A percentile compares a stretch with the other conserved stretches of the same genome.
Evolutionary conservation across 2,329 filamentous ascomycete species (phyloP).

Genomic region (Xylariaceae sp.): DNA sequence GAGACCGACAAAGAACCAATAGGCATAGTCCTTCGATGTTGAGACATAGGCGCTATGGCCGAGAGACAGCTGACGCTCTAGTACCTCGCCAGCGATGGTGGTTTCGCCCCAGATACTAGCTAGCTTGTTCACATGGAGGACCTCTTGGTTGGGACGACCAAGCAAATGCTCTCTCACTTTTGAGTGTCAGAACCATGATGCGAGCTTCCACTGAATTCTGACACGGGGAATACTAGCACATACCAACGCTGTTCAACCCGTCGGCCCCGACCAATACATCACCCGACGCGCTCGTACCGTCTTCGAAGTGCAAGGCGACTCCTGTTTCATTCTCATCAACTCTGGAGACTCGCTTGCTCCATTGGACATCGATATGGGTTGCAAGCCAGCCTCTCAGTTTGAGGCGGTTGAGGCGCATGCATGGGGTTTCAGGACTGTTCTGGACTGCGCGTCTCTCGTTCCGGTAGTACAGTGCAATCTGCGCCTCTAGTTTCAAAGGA

Average conservation of each 20-base stretch:
- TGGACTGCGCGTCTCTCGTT: not conserved
- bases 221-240: not conserved
- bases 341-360: slow-evolving; percentile 17
- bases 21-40: slow-evolving; percentile 1
- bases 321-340: slow-evolving; percentile 16
- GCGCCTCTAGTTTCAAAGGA: not conserved
- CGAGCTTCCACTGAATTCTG: not conserved
- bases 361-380: slow-evolving; percentile 24
- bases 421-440: not conserved
- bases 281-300: slow-evolving; percentile 21
- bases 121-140: slow-evolving; percentile 15
- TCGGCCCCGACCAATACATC: slow-evolving; percentile 29
- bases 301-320: slow-evolving; percentile 24
- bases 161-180: slow-evolving; percentile 24
- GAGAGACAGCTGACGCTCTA: slow-evolving; percentile 26
- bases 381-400: slow-evolving; percentile 25
- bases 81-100: slow-evolving; percentile 18
- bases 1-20: slow-evolving; percentile 21
- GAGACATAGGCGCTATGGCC: slow-evolving; percentile 23
- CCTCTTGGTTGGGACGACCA: slow-evolving; percentile 13
- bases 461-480: not conserved
- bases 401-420: slow-evolving; percentile 19
- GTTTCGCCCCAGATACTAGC: slow-evolving; percentile 23
- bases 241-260: slow-evolving; percentile 25
- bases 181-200: not conserved